Conservation (phyloP, 257 asterid species). For the Rubia yunnanensis region DNA sequence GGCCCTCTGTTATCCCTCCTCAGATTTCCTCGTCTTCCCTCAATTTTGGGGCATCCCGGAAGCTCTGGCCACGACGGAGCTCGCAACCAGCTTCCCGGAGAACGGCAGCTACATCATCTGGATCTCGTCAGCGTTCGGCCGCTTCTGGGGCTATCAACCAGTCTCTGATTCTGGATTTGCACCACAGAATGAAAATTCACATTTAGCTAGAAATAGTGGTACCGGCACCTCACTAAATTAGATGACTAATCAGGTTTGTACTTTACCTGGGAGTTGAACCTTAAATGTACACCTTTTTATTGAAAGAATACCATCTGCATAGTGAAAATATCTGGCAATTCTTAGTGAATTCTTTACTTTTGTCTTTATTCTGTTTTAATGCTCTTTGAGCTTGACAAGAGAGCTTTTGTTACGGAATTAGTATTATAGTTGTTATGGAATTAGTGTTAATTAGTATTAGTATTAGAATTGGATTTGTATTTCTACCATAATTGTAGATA, state of each 20-base stretch:
- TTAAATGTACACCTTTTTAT: background rate
- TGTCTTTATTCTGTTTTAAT: background rate
- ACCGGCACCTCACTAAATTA: conserved; percentile 27
- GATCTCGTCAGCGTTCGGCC: too few species aligned
- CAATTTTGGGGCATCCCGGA: conserved; percentile 80
- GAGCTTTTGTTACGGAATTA: too few species aligned
- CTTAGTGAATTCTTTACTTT: background rate
- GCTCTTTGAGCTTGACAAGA: background rate
- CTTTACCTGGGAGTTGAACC: conserved; percentile 1
- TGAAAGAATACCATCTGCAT: background rate
- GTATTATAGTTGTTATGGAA: too few species aligned
- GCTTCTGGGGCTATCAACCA: conserved; percentile 72
- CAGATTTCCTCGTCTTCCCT: conserved; percentile 73
- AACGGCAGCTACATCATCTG: too few species aligned
- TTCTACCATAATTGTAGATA: too few species aligned
- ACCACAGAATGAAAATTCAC: conserved; percentile 20
- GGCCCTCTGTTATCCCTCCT: conserved; percentile 69
- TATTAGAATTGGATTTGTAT: too few species aligned
- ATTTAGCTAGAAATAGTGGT: conserved; percentile 26
- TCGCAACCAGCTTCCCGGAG: too few species aligned
- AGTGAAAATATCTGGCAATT: background rate
- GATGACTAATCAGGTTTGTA: conserved; percentile 47
- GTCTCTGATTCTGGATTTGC: conserved; percentile 22
- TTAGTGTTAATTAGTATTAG: too few species aligned
- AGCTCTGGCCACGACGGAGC: conserved; percentile 76